Base-by-base conservation (phyloP, 1,139 yeast species). In the Saccharomycopsis hybrid region DNA sequence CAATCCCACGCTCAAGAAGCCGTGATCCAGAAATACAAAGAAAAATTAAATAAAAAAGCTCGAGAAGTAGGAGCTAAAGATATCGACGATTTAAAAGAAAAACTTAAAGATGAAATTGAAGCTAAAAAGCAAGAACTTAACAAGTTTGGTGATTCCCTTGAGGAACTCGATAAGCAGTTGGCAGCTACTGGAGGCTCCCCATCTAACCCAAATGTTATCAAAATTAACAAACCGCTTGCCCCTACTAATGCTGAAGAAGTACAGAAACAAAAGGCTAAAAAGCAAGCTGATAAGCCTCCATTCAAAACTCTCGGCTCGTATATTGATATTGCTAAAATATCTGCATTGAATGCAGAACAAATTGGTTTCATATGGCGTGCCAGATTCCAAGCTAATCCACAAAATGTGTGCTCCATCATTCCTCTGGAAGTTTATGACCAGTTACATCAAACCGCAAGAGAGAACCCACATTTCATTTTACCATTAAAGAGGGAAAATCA, bases 361-460 rank as follows among this genome's bases (percentile, higher is more conserved):
- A 73, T 92, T 49, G 95, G 86, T 60, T 75, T 76, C 60, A 71
- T 92, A 37, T 92, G 99, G 99, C 81, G 87, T 63, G 89, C 96
- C 1, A 76, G 96, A 57, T 89, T 90, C 67, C 76, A 78, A 43
- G 64, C 67, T 51, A 78, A 78, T 55, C 83, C 81, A 18, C 69
- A 80, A 44, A 66, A 81, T 5, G 63, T 92, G 53, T 77, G 80
- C 57, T 95, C 97, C 0, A 70, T 77, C 1, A 69, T 89, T 37
- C 76, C 78, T 27, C 67, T 69, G 5, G 67, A 69, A 5, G 78
- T 80, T 29, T 90, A 78, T 62, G 71, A 82, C 27, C 73, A 71
- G 46, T 73, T 92, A 64, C 76, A 77, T 60, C 71, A 73, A 43
- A 77, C 77, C 55, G 96, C 96, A 0, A 79, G 82, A 60, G 74